Conservation (phyloP, 2,329 filamentous ascomycete genomes). For the Alternaria arbusti region DNA sequence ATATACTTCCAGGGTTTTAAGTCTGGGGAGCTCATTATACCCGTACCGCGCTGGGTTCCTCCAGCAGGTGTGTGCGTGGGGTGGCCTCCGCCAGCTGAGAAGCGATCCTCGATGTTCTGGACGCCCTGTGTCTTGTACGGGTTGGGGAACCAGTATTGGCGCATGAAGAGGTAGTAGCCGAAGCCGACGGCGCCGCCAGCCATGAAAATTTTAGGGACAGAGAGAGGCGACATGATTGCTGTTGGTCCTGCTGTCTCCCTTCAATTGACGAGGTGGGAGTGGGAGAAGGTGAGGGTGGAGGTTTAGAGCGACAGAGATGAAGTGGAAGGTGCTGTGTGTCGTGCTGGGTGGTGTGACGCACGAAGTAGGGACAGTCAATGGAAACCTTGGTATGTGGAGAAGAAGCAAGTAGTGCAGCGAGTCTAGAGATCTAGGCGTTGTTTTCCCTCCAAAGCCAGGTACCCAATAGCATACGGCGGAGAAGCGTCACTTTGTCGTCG, state of each 20-base stretch:
- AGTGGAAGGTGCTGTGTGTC: neutral
- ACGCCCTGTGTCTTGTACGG: constrained; percentile 45
- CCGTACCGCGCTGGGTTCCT: constrained; percentile 37
- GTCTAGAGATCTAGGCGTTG: constrained; percentile 6
- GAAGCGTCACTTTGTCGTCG: constrained; percentile 21
- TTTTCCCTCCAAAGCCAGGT: neutral
- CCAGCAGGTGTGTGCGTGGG: constrained; percentile 41
- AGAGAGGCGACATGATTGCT: constrained; percentile 37
- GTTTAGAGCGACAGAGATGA: neutral
- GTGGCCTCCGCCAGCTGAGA: constrained; percentile 38
- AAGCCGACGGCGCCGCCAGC: constrained; percentile 45
- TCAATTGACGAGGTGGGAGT: neutral
- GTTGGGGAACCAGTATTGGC: constrained; percentile 48
- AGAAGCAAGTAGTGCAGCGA: constrained; percentile 4
- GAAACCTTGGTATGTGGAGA: constrained; percentile 4
- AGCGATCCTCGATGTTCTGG: constrained; percentile 46
- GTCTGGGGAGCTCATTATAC: neutral
- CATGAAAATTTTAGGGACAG: constrained; percentile 47
- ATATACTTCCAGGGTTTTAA: neutral
- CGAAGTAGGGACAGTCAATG: neutral
- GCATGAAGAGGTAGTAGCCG: constrained; percentile 46
- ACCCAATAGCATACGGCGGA: constrained; percentile 14
- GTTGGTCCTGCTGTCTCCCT: constrained; percentile 2
- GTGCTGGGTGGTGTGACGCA: neutral
- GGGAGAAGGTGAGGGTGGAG: neutral